phyloP scores from a whole-genome alignment of 108 stramenopile genomes.

The Pseudonitzschia pungens region DNA sequence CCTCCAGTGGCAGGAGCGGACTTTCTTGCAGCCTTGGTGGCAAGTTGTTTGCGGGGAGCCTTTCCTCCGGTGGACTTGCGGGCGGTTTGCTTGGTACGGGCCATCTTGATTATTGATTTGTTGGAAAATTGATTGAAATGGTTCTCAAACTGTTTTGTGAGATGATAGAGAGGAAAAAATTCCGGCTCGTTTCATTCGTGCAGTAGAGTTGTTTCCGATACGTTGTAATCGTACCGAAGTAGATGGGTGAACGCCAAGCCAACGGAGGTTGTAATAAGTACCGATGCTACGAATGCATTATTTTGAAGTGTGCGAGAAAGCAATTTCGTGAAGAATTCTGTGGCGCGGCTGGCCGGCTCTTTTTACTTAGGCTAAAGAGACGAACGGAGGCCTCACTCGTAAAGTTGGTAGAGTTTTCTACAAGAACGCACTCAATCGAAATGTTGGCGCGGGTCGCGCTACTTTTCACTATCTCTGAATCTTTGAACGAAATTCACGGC shows the following conservation, averaged over 20 bases:
- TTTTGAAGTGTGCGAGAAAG: no score
- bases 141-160: not conserved
- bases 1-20: conserved; percentile 85
- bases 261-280: not conserved
- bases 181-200: not conserved
- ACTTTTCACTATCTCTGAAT: not conserved
- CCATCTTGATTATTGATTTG: conserved; percentile 55
- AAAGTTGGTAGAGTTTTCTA: not conserved
- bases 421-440: not conserved
- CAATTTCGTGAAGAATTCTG: not conserved
- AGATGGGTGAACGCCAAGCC: not conserved
- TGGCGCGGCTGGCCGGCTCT: not conserved
- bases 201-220: not conserved
- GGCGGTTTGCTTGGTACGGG: conserved; percentile 99
- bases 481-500: not conserved
- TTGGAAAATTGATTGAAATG: not conserved
- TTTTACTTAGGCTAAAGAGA: not conserved
- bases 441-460: conserved; percentile 9
- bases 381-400: not conserved
- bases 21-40: conserved; percentile 92
- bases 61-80: conserved; percentile 98
- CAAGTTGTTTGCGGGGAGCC: conserved; percentile 93
- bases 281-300: not conserved
- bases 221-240: not conserved
- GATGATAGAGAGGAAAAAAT: not conserved